Base-by-base conservation (phyloP, 2,329 filamentous ascomycete species). In the Sclerotiophoma versabilis region DNA sequence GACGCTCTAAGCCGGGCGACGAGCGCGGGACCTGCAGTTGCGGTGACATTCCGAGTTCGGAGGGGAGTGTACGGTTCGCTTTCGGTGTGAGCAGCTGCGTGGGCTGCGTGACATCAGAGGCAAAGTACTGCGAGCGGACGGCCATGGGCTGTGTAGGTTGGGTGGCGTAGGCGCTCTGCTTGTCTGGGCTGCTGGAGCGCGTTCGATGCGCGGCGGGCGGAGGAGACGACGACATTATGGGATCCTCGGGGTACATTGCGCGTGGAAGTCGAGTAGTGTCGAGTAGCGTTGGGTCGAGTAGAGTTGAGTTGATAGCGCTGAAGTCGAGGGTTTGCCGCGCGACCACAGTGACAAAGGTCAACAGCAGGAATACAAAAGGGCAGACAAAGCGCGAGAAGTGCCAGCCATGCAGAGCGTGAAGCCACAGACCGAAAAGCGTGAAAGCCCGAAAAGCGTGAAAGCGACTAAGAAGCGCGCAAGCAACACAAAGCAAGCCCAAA, bases 1-100 rank as follows among this genome's bases (percentile, higher is more conserved):
- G 50, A 36, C 64, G 69, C 30, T 71, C 65, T 7, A 53, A 27
- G 10, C 87, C 82, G 2, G 92, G 93, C 1, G 93, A 97, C 3
- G 93, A 97, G n/a, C 91, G 91, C 25, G 89, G 87, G 3, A 97
- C 93, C 73, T 96, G 93, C 50, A 97, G 79, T 44, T 83, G 71
- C 26, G 66, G 58, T 2, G 30, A 81, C 20, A 61, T 49, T 15
- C 27, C 45, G 9, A 33, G 34, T 15, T 55, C 57, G 34, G 49
- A 17, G 10, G 51, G 44, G 34, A 65, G 64, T 23, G 68, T 70
- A 26, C 72, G 71, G 22, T 66, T 70, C 32, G 73, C 59, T 27
- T 72, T 67, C 2, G 77, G 74, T 14, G 79, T 77, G 22, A 87
- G 73, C 27, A 86, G 75, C 64, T 88, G 86, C 10, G 84, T 88